Conservation (phyloP, 2,329 filamentous ascomycete species). For the Ilyonectria destructans region DNA sequence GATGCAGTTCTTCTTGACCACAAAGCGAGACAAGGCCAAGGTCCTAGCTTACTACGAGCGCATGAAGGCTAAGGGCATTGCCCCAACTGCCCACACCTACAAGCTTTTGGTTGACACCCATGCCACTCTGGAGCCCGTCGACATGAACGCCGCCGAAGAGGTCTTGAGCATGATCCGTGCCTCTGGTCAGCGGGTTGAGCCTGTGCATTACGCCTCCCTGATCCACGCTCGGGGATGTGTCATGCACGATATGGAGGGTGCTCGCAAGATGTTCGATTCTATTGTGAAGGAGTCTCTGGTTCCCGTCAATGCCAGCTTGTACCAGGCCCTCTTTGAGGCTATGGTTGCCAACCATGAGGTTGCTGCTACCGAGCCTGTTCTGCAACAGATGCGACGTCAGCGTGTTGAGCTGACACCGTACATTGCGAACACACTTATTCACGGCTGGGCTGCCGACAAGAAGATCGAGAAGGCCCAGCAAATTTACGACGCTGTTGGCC, state of each 20-base stretch:
- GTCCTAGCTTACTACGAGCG: slow-evolving; percentile 95
- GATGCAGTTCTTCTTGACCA: slow-evolving; percentile 99
- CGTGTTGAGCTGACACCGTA: slow-evolving; percentile 93
- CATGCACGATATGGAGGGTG: slow-evolving; percentile 90
- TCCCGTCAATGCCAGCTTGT: slow-evolving; percentile 86
- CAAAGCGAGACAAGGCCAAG: slow-evolving; percentile 95
- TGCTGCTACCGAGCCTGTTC: slow-evolving; percentile 80
- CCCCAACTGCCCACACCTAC: slow-evolving; percentile 95
- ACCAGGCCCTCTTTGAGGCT: slow-evolving; percentile 96
- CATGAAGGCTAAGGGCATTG: slow-evolving; percentile 89
- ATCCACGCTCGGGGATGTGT: slow-evolving; percentile 98
- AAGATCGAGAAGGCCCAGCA: slow-evolving; percentile 84
- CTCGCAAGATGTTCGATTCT: slow-evolving; percentile 85
- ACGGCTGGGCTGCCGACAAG: slow-evolving; percentile 92
- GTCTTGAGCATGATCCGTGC: slow-evolving; percentile 85
- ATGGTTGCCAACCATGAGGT: slow-evolving; percentile 97
- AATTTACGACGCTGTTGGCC: slow-evolving; percentile 85
- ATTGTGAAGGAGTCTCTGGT: slow-evolving; percentile 80
- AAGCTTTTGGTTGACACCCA: slow-evolving; percentile 97
- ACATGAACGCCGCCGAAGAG: slow-evolving; percentile 90
- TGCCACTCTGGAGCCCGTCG: slow-evolving; percentile 91
- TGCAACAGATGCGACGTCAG: slow-evolving; percentile 82
- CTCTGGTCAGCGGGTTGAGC: slow-evolving; percentile 84
- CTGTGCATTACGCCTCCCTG: slow-evolving; percentile 95
- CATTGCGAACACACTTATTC: slow-evolving; percentile 98